Percentiles rank a stretch among this genome's conserved stretches.
Conservation (phyloP, 2,329 filamentous ascomycete genomes). For the Ceratocystis colombiana region DNA sequence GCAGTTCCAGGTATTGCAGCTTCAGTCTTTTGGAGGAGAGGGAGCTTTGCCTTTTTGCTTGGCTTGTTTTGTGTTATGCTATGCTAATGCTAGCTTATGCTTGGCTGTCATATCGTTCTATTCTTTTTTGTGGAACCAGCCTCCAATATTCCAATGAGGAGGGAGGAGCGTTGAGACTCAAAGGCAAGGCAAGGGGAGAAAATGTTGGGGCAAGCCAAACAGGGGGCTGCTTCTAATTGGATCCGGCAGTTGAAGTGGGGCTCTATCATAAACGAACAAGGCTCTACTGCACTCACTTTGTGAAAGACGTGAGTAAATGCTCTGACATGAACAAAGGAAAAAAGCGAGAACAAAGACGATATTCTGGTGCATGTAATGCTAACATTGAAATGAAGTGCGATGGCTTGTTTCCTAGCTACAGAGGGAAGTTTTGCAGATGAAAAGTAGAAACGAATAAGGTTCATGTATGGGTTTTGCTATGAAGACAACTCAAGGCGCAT, state of each 20-base stretch:
- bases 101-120: background rate
- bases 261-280: background rate
- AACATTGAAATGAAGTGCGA: too few species aligned
- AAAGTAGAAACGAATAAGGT: too few species aligned
- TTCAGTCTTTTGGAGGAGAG: background rate
- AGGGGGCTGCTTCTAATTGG: conserved; percentile 1
- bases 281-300: background rate
- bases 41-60: background rate
- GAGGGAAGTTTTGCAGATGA: too few species aligned
- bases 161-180: background rate
- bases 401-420: too few species aligned
- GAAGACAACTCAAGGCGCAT: too few species aligned
- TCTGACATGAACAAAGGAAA: background rate
- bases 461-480: too few species aligned
- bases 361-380: too few species aligned
- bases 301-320: background rate
- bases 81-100: conserved; percentile 13
- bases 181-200: background rate
- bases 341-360: background rate
- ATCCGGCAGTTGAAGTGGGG: conserved; percentile 10
- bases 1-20: background rate
- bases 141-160: background rate
- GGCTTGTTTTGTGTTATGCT: conserved; percentile 12
- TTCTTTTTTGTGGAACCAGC: conserved; percentile 6
- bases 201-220: conserved; percentile 19